Percentiles rank a stretch among this genome's conserved stretches.
phyloP scores from a whole-genome alignment of 208 protist species.

The Trypanosoma lewisi region DNA sequence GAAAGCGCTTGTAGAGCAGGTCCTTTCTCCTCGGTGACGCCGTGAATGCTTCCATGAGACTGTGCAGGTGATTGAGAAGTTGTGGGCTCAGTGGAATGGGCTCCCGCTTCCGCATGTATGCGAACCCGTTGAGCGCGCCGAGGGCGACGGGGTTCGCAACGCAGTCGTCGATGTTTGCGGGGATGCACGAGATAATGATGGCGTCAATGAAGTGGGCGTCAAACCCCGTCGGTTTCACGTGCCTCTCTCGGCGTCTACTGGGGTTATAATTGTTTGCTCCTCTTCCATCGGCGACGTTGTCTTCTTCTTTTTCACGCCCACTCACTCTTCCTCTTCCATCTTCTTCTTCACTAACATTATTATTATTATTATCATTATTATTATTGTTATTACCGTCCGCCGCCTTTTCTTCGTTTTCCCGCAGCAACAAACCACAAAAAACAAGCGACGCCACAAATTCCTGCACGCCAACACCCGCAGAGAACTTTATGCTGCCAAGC shows the following conservation, averaged over 20 bases:
- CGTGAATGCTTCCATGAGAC: slow-evolving; percentile 72
- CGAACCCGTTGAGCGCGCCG: slow-evolving; percentile 62
- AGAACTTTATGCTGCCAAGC: slow-evolving; percentile 32
- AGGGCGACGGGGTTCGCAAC: slow-evolving; percentile 56
- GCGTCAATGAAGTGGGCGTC: slow-evolving; percentile 55
- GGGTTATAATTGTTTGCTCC: slow-evolving; percentile 4
- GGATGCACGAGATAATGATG: slow-evolving; percentile 56
- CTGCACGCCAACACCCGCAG: slow-evolving; percentile 50
- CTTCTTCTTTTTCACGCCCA: too few relatives aligned
- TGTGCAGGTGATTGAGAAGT: slow-evolving; percentile 63
- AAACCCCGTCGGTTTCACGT: slow-evolving; percentile 50
- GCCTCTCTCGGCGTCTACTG: slow-evolving; percentile 19
- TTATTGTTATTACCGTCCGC: not conserved
- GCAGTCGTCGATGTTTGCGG: slow-evolving; percentile 50
- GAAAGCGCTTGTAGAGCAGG: slow-evolving; percentile 60
- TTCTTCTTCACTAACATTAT: too few relatives aligned
- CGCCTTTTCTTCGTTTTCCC: slow-evolving; percentile 24
- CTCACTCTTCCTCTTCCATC: too few relatives aligned
- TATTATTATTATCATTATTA: slow-evolving; percentile 8
- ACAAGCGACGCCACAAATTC: slow-evolving; percentile 73
- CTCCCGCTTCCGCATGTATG: slow-evolving; percentile 47
- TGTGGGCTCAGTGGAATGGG: slow-evolving; percentile 44
- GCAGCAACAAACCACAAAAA: slow-evolving; percentile 71
- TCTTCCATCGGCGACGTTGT: too few relatives aligned
- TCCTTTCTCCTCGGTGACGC: slow-evolving; percentile 52